A percentile compares a stretch with the other conserved stretches of the same genome.
Conservation (phyloP, 2,329 filamentous ascomycete species). For the Dryadomyces quercivorus region DNA sequence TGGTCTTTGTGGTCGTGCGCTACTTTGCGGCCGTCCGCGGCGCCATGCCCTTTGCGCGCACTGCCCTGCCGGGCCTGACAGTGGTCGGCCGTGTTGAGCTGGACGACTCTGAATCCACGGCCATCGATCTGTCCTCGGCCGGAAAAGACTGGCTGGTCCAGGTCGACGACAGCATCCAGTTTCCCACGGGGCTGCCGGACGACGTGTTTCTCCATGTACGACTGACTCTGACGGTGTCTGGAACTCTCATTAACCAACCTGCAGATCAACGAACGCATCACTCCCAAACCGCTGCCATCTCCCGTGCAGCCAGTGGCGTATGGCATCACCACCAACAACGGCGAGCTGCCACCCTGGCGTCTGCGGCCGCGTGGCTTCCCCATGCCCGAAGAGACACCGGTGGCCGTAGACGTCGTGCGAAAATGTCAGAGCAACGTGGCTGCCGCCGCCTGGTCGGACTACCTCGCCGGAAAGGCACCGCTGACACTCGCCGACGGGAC, state of each 20-base stretch:
- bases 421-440: conserved; percentile 11
- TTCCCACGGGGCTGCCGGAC: conserved; percentile 19
- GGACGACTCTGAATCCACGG: neutral
- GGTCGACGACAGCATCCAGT: conserved; percentile 14
- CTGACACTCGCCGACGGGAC: conserved; percentile 9
- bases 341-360: conserved; percentile 26
- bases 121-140: conserved; percentile 6
- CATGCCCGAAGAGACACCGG: conserved; percentile 17
- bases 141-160: conserved; percentile 14
- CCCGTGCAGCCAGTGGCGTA: conserved; percentile 14
- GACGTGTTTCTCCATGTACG: conserved; percentile 29
- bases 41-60: conserved; percentile 20
- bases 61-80: conserved; percentile 17
- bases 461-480: conserved; percentile 4
- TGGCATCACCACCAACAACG: conserved; percentile 22
- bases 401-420: conserved; percentile 13
- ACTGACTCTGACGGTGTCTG: neutral
- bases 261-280: conserved; percentile 16
- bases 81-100: conserved; percentile 12
- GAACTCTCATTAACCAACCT: neutral
- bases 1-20: conserved; percentile 17
- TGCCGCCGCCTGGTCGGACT: conserved; percentile 8
- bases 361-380: conserved; percentile 25
- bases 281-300: neutral
- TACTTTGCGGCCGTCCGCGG: conserved; percentile 15